Conservation (phyloP, 768 basidiomycete species). For the Cubamyces lactineus region DNA sequence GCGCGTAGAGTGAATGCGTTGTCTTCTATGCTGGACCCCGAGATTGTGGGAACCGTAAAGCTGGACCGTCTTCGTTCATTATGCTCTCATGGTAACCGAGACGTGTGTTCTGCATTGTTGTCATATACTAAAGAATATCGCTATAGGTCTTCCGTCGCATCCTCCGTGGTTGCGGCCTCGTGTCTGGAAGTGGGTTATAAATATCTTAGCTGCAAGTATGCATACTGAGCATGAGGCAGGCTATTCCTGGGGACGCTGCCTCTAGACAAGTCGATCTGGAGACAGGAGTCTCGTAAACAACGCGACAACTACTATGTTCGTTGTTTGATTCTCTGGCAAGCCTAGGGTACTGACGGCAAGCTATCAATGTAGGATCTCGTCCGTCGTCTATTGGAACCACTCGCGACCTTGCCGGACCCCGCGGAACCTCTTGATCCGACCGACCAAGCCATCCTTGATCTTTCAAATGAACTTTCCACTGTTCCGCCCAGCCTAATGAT, state of each 20-base stretch:
- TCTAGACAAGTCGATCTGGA: slow-evolving; percentile 58
- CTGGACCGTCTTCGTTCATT: slow-evolving; percentile 56
- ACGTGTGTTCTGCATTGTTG: slow-evolving; percentile 3
- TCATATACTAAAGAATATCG: not conserved
- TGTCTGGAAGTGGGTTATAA: slow-evolving; percentile 68
- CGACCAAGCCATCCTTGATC: slow-evolving; percentile 54
- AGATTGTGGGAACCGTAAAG: slow-evolving; percentile 55
- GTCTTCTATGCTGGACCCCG: slow-evolving; percentile 62
- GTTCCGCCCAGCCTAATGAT: slow-evolving; percentile 55
- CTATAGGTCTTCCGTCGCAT: slow-evolving; percentile 69
- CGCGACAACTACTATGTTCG: slow-evolving; percentile 75
- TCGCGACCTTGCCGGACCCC: slow-evolving; percentile 48
- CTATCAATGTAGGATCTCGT: slow-evolving; percentile 60
- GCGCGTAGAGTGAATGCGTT: slow-evolving; percentile 52
- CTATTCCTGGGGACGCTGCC: slow-evolving; percentile 68
- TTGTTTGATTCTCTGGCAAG: slow-evolving; percentile 8
- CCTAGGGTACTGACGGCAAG: slow-evolving; percentile 18
- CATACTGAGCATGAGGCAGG: slow-evolving; percentile 39
- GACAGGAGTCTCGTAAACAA: slow-evolving; percentile 57
- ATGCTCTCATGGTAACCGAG: slow-evolving; percentile 63
- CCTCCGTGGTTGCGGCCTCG: slow-evolving; percentile 77
- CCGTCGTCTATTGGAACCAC: slow-evolving; percentile 60
- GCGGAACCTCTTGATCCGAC: slow-evolving; percentile 40
- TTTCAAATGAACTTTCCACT: slow-evolving; percentile 58
- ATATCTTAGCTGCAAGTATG: not conserved